Percentiles rank a stretch among this genome's conserved stretches.
These are phyloP conservation scores for Coniophora puteana DNA, from an alignment of 1,284 basidiomycete species.

Conservation along the genomic window DNA sequence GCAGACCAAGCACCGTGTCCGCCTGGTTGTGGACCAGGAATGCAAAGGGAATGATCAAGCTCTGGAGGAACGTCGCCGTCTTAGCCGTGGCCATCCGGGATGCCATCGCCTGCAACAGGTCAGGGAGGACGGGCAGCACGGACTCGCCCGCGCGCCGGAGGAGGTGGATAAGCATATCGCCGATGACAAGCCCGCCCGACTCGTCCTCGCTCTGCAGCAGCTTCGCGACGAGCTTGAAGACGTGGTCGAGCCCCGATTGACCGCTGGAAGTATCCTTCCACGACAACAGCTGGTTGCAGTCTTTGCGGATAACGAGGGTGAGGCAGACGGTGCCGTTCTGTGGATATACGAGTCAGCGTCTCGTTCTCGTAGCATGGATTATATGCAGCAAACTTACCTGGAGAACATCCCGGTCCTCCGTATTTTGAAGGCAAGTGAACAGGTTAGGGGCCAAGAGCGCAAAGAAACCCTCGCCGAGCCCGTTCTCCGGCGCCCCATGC, in stretches of 20 bases:
- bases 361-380: neutral
- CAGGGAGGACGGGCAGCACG: constrained; percentile 79
- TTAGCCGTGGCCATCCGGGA: constrained; percentile 77
- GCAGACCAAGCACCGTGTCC: constrained; percentile 70
- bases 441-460: constrained; percentile 68
- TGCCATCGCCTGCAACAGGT: constrained; percentile 82
- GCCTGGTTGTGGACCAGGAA: constrained; percentile 87
- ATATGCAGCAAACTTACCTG: constrained; percentile 50
- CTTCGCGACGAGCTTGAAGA: constrained; percentile 73
- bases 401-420: constrained; percentile 82
- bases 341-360: constrained; percentile 7
- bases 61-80: constrained; percentile 89
- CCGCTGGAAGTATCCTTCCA: constrained; percentile 70
- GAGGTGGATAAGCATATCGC: constrained; percentile 92
- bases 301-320: constrained; percentile 85
- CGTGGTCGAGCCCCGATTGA: constrained; percentile 72
- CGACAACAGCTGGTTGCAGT: constrained; percentile 71
- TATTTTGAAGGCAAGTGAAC: constrained; percentile 61
- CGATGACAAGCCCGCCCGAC: constrained; percentile 88
- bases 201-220: constrained; percentile 77
- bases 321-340: constrained; percentile 83
- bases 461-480: constrained; percentile 78
- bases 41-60: constrained; percentile 88
- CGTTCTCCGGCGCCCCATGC: constrained; percentile 57
- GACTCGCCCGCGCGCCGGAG: constrained; percentile 77